Conservation (phyloP, 2,329 filamentous ascomycete genomes). For the Alternaria metachromatica region DNA sequence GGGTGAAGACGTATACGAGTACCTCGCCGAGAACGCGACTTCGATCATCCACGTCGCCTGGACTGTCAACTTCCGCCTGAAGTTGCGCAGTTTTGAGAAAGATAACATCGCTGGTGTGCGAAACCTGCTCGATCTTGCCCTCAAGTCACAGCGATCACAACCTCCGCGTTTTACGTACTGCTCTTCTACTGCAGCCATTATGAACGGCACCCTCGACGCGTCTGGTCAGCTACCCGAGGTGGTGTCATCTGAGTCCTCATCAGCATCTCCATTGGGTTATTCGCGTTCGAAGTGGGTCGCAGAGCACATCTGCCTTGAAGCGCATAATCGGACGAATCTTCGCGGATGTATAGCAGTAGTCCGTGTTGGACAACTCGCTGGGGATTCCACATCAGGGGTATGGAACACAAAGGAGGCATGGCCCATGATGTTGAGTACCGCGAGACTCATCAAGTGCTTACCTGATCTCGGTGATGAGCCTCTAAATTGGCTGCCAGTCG, state of each 20-base stretch:
- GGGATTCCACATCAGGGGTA: slow-evolving; percentile 35
- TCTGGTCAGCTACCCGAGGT: slow-evolving; percentile 49
- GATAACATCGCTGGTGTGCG: slow-evolving; percentile 60
- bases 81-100: slow-evolving; percentile 61
- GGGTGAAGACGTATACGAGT: slow-evolving; percentile 47
- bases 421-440: slow-evolving; percentile 47
- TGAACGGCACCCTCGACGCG: slow-evolving; percentile 28
- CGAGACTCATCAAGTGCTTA: slow-evolving; percentile 34
- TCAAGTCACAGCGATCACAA: slow-evolving; percentile 38
- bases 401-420: slow-evolving; percentile 45
- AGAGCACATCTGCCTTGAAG: slow-evolving; percentile 59
- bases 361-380: slow-evolving; percentile 53
- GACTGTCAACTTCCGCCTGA: slow-evolving; percentile 69
- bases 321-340: slow-evolving; percentile 40
- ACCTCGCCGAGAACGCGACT: slow-evolving; percentile 54
- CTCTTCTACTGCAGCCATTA: slow-evolving; percentile 59
- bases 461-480: slow-evolving; percentile 37
- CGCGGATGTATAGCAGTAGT: slow-evolving; percentile 38
- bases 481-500: slow-evolving; percentile 44
- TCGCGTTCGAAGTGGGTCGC: slow-evolving; percentile 64
- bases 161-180: slow-evolving; percentile 57
- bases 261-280: slow-evolving; percentile 61
- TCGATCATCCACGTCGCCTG: slow-evolving; percentile 69
- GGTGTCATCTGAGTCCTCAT: slow-evolving; percentile 50
- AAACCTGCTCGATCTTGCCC: slow-evolving; percentile 58